Base-by-base conservation (phyloP, 371 early-diverging fungal species). In the Haplosporangium sp. region DNA sequence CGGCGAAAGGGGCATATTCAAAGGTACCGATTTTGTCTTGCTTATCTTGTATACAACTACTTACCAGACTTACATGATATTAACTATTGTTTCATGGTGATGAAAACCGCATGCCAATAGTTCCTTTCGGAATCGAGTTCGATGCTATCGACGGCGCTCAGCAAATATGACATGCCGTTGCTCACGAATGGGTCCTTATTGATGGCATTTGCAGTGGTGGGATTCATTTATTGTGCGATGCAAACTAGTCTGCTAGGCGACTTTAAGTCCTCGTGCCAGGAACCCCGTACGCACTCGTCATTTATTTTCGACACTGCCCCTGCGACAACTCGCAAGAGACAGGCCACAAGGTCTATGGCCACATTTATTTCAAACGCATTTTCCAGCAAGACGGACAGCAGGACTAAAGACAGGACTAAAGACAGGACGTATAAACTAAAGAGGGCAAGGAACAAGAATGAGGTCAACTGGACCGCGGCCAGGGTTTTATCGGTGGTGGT, bases 111-210 rank as follows among this genome's bases (percentile, higher is more conserved):
- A 43, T 18, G 14, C n/a, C 29, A 29, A 9, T 56, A 79, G 79
- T 79, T 79, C 42, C 61, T 79, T 7, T 55, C 61, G 11, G 69
- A 72, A 0, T 42, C 79, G 14, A 79, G 69, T n/a, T 72, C 72
- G 6, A 79, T 79, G 79, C 55, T 79, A n/a, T 79, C 79, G n/a
- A 79, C 79, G 1, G 73, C 79, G 0, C 62, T 79, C 14, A 79
- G 79, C 65, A 79, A 79, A 42, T 79, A 79, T 41, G 79, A 79
- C 46, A 79, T 79, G 79, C 48, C 79, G 1, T 41, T 79, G 13
- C 41, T 79, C 54, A 72, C 79, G 7, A 79, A 79, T 23, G 79
- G 79, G 4, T 79, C 79, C 0, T 50, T 79, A n/a, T 20, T 79
- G 45, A 79, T 79, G 73, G 79, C 73, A 0, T 79, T 79, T 23